Percentiles rank a stretch among this genome's conserved stretches.
Evolutionary conservation across 176 grass and related monocot genomes (phyloP).

Genomic region (Lolium perenne): DNA sequence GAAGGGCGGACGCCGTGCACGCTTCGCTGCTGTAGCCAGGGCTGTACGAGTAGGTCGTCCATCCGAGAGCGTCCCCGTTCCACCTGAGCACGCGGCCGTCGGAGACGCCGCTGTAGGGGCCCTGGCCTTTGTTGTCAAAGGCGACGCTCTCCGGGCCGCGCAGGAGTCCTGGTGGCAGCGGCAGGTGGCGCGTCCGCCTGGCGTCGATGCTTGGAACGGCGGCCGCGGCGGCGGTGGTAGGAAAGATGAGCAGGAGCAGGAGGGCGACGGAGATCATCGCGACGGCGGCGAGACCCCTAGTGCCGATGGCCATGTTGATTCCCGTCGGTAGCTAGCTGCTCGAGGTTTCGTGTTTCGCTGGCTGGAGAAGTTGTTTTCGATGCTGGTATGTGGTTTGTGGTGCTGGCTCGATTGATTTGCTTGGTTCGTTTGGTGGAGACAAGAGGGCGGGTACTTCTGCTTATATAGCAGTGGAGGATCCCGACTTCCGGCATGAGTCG

Average conservation of each 20-base stretch:
- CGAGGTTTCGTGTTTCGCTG: not conserved
- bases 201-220: not conserved
- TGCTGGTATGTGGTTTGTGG: not conserved
- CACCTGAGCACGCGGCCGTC: constrained; percentile 13
- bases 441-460: not conserved
- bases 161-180: not conserved
- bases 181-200: not conserved
- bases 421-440: not conserved
- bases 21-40: constrained; percentile 19
- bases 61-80: not conserved
- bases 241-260: not conserved
- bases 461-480: not conserved
- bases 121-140: not conserved
- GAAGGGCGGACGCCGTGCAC: not conserved
- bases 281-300: not conserved
- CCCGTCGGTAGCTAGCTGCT: not conserved
- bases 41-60: not conserved
- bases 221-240: not conserved
- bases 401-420: not conserved
- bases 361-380: not conserved
- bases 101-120: constrained; percentile 12
- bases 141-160: constrained; percentile 25
- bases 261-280: not conserved
- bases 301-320: not conserved
- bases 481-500: not conserved